phyloP scores from a whole-genome alignment of 345 rosid species.

The Pistacia integerrima region DNA sequence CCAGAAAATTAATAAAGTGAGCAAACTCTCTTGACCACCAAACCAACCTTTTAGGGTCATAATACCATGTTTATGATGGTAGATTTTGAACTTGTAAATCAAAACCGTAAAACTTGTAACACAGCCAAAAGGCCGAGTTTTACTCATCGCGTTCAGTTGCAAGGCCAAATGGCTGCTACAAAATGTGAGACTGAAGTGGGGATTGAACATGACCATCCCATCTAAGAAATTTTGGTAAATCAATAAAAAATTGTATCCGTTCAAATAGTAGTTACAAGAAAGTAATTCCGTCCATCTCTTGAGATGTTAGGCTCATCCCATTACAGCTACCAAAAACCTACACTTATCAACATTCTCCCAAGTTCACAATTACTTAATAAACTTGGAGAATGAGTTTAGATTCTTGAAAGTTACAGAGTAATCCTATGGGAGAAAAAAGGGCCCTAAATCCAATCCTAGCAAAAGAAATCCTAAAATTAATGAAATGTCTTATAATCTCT shows the following conservation, averaged over 20 bases:
- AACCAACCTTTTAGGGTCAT: too few relatives aligned
- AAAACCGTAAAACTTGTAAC: too few relatives aligned
- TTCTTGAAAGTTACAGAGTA: background rate
- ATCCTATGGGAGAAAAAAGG: background rate
- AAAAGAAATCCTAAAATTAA: background rate
- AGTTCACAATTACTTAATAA: background rate
- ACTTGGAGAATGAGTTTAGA: background rate
- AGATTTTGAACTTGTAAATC: too few relatives aligned
- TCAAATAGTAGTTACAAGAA: background rate
- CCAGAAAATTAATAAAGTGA: too few relatives aligned
- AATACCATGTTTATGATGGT: too few relatives aligned
- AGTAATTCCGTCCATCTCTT: background rate
- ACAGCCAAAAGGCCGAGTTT: too few relatives aligned
- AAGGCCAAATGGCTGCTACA: background rate
- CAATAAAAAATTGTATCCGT: background rate
- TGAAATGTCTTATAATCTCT: background rate
- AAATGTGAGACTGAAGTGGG: background rate
- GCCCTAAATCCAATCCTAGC: background rate
- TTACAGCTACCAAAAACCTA: constrained; percentile 5
- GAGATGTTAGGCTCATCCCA: background rate
- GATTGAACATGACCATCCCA: background rate
- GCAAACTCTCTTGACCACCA: too few relatives aligned
- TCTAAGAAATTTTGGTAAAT: background rate
- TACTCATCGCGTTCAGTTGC: too few relatives aligned
- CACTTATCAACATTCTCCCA: background rate